Percentiles rank a stretch among this genome's conserved stretches.
Evolutionary conservation across 176 grass and related monocot species (phyloP).

Genomic region (Miscanthus lutarioriparius): DNA sequence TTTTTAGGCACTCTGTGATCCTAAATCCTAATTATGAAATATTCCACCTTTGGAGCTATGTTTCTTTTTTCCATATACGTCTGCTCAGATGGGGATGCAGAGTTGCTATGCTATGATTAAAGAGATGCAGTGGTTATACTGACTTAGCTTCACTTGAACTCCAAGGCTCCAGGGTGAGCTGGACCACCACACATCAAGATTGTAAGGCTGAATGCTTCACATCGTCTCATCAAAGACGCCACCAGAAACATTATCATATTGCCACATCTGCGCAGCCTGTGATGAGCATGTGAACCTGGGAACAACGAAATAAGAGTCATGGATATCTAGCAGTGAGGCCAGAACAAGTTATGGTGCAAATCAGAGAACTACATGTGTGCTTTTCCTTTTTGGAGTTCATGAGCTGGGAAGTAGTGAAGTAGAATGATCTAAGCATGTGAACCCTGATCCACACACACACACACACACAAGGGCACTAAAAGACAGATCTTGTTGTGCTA

Average conservation of each 20-base stretch:
- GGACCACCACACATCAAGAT: neutral
- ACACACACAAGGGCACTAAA: conserved; percentile 30
- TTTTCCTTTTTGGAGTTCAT: conserved; percentile 31
- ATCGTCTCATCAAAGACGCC: neutral
- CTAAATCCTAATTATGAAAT: neutral
- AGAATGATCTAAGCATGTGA: conserved; percentile 53
- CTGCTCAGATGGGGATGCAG: neutral
- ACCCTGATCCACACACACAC: conserved; percentile 29
- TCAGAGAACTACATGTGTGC: neutral
- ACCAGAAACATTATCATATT: neutral
- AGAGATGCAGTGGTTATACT: conserved; percentile 21
- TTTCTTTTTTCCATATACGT: neutral
- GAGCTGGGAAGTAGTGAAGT: conserved; percentile 8
- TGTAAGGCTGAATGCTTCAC: neutral
- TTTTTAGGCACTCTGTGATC: neutral
- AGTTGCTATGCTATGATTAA: conserved; percentile 34
- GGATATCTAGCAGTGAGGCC: conserved; percentile 6
- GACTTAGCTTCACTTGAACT: conserved; percentile 49
- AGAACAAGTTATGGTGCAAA: conserved; percentile 24
- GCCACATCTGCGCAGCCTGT: conserved; percentile 31
- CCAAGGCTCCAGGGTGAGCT: conserved; percentile 35
- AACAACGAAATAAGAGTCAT: conserved; percentile 36
- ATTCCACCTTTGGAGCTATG: neutral
- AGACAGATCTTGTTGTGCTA: conserved; percentile 38
- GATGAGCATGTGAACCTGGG: conserved; percentile 36